Percentiles rank a stretch among this genome's conserved stretches.
Conservation (phyloP, 768 basidiomycete genomes). For the Tylopilus sp. region DNA sequence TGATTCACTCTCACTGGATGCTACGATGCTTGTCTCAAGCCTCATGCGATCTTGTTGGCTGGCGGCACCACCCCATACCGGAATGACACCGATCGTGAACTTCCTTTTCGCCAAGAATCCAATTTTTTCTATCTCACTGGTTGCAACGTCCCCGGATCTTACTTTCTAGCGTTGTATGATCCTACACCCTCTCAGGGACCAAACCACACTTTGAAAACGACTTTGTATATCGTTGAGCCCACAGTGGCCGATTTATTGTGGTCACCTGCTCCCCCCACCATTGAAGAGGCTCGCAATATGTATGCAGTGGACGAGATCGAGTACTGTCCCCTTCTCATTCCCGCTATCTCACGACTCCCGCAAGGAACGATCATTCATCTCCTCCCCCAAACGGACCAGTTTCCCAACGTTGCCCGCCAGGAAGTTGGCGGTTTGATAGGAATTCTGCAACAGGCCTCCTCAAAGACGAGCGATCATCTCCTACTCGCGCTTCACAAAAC, state of each 20-base stretch:
- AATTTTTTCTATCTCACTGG: constrained; percentile 90
- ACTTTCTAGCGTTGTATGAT: constrained; percentile 58
- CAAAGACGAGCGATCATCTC: constrained; percentile 45
- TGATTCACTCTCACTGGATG: background rate
- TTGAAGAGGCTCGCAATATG: constrained; percentile 49
- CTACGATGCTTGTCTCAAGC: constrained; percentile 35
- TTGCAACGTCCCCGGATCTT: constrained; percentile 69
- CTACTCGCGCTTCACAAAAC: constrained; percentile 76
- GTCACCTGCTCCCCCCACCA: constrained; percentile 78
- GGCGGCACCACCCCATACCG: constrained; percentile 62
- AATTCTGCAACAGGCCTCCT: background rate
- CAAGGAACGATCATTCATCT: constrained; percentile 64
- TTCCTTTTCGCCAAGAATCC: constrained; percentile 70
- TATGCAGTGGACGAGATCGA: constrained; percentile 61
- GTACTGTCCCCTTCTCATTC: constrained; percentile 45
- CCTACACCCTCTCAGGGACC: constrained; percentile 38
- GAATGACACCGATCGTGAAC: constrained; percentile 84
- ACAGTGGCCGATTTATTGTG: constrained; percentile 79
- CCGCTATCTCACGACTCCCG: constrained; percentile 42
- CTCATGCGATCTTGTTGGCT: constrained; percentile 65
- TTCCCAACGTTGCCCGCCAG: constrained; percentile 12
- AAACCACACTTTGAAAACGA: constrained; percentile 38
- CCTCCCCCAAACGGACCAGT: constrained; percentile 42
- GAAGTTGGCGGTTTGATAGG: constrained; percentile 7
- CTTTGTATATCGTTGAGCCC: constrained; percentile 77